Evolutionary conservation across 2,329 filamentous ascomycete genomes (phyloP).

Genomic region (Fusarium sterilihyphosum): DNA sequence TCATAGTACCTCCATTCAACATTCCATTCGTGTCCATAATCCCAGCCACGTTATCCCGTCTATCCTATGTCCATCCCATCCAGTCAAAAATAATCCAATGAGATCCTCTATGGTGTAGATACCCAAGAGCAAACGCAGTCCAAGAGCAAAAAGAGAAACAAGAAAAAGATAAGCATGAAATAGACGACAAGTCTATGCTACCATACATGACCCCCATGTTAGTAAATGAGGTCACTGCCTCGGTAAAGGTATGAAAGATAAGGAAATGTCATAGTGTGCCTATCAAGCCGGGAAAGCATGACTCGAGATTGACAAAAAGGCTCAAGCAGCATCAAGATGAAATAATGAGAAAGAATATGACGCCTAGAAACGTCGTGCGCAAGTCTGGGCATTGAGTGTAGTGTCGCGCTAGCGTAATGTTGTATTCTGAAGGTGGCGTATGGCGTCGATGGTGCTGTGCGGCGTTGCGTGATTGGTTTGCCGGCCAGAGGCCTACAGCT

Average conservation of each 20-base stretch:
- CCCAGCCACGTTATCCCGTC: slow-evolving; percentile 19
- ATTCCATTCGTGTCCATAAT: slow-evolving; percentile 35
- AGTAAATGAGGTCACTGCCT: slow-evolving; percentile 3
- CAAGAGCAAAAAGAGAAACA: slow-evolving; percentile 4
- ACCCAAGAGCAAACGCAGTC: slow-evolving; percentile 8
- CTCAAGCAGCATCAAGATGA: not conserved
- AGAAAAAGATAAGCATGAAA: slow-evolving; percentile 7
- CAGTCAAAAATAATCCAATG: slow-evolving; percentile 7
- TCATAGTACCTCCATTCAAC: slow-evolving; percentile 21
- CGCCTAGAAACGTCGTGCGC: slow-evolving; percentile 31
- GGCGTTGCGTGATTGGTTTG: slow-evolving; percentile 8
- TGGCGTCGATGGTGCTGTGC: slow-evolving; percentile 8
- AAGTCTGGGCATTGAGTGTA: not conserved
- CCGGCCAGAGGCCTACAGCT: slow-evolving; percentile 2
- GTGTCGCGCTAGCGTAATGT: not conserved
- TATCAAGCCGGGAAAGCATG: slow-evolving; percentile 12
- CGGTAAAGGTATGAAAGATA: not conserved
- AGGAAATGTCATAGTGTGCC: slow-evolving; percentile 3
- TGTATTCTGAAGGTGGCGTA: slow-evolving; percentile 15
- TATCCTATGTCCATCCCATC: slow-evolving; percentile 34
- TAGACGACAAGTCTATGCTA: slow-evolving; percentile 30
- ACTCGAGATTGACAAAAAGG: slow-evolving; percentile 29
- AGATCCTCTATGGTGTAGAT: slow-evolving; percentile 36
- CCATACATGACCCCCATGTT: slow-evolving; percentile 2
- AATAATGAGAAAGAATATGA: slow-evolving; percentile 8